A percentile compares a stretch with the other conserved stretches of the same genome.
phyloP scores from a whole-genome alignment of 371 early-diverging fungal genomes.

The Mycotypha africana region DNA sequence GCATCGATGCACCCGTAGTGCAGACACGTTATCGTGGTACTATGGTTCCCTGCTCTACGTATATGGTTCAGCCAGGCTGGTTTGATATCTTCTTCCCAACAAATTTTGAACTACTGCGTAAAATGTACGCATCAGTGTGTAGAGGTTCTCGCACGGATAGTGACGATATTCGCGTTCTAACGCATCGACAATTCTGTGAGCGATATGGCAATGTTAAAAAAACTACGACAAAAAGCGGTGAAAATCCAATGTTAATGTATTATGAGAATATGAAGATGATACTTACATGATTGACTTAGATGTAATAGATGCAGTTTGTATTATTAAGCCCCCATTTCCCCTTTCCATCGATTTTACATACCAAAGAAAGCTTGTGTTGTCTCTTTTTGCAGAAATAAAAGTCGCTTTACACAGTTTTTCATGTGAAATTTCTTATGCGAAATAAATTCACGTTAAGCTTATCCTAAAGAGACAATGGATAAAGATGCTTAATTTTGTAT shows the following conservation, averaged over 20 bases:
- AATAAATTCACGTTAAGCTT: too few species aligned
- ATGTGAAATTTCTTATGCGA: too few species aligned
- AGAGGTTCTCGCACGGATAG: conserved; percentile 24
- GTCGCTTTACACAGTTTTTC: too few species aligned
- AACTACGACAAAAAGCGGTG: conserved; percentile 66
- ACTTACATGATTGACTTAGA: too few species aligned
- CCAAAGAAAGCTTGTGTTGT: too few species aligned
- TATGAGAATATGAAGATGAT: conserved; percentile 90
- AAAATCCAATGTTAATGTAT: conserved; percentile 91
- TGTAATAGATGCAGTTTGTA: too few species aligned
- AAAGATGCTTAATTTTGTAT: too few species aligned
- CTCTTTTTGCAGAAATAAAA: too few species aligned
- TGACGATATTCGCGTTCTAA: conserved; percentile 45
- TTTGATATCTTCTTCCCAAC: conserved; percentile 96
- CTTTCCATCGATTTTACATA: too few species aligned
- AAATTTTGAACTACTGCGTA: conserved; percentile 77
- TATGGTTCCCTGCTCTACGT: conserved; percentile 88
- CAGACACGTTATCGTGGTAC: conserved; percentile 78
- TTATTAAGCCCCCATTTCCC: too few species aligned
- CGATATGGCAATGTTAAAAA: conserved; percentile 64
- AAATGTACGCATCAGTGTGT: conserved; percentile 62
- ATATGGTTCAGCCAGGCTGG: conserved; percentile 88
- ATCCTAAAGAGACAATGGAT: too few species aligned
- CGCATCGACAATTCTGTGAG: conserved; percentile 69
- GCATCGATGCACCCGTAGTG: conserved; percentile 80